phyloP scores from a whole-genome alignment of 1,284 basidiomycete genomes.

The Chalciporus sp. region DNA sequence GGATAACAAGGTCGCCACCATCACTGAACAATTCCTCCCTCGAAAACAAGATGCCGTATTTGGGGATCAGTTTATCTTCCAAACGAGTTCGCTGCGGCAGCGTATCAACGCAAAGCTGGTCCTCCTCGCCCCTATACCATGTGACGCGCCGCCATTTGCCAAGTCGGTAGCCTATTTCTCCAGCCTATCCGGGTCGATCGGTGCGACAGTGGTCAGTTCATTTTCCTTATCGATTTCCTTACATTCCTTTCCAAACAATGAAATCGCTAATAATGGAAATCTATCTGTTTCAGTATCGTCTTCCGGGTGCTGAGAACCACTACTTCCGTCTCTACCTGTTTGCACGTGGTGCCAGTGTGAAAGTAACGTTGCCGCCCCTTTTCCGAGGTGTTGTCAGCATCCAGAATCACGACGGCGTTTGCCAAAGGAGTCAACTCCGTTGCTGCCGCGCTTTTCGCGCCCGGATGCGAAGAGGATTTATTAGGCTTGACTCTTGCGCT shows the following conservation, averaged over 20 bases:
- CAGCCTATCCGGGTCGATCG: conserved; percentile 28
- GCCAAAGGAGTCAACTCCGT: conserved; percentile 12
- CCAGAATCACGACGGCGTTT: conserved; percentile 13
- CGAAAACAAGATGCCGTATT: conserved; percentile 33
- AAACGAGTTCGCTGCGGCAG: conserved; percentile 20
- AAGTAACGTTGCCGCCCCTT: conserved; percentile 29
- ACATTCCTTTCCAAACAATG: conserved; percentile 1
- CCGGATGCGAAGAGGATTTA: conserved; percentile 24
- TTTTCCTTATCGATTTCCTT: background rate
- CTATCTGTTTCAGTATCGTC: conserved; percentile 23
- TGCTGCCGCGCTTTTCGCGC: conserved; percentile 30
- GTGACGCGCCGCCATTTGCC: conserved; percentile 31
- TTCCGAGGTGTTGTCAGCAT: conserved; percentile 33
- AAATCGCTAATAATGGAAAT: conserved; percentile 5
- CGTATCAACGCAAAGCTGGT: conserved; percentile 30
- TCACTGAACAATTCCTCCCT: conserved; percentile 33
- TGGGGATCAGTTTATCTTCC: conserved; percentile 34
- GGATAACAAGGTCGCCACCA: conserved; percentile 18
- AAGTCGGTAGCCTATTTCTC: conserved; percentile 37
- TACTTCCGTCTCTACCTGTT: conserved; percentile 34
- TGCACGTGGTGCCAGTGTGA: conserved; percentile 30
- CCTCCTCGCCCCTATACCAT: conserved; percentile 30
- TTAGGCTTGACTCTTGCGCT: conserved; percentile 19
- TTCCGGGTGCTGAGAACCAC: conserved; percentile 28
- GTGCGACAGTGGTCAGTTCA: conserved; percentile 27